These are phyloP conservation scores for Pilasporangium apinafurcum DNA, from an alignment of 352 stramenopile genomes.

Conservation along the genomic window DNA sequence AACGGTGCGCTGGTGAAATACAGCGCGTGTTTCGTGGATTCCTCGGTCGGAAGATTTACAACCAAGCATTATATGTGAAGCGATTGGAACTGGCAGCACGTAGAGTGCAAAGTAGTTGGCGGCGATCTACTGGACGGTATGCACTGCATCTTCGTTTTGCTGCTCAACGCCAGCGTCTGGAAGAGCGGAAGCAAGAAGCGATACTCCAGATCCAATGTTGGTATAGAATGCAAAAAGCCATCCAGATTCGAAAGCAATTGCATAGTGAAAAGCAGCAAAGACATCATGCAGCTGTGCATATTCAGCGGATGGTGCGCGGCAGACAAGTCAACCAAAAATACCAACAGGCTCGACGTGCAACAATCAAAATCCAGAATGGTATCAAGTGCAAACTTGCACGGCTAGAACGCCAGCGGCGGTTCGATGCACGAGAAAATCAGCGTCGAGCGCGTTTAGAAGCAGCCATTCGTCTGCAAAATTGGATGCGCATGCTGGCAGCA, in stretches of 20 bases:
- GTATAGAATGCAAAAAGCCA: constrained; percentile 18
- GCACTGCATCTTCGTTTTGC: constrained; percentile 45
- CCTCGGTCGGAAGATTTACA: constrained; percentile 14
- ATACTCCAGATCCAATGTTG: constrained; percentile 35
- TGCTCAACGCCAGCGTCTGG: constrained; percentile 30
- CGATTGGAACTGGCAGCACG: constrained; percentile 23
- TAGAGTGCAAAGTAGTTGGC: constrained; percentile 43
- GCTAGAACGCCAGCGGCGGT: constrained; percentile 8
- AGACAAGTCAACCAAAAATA: constrained; percentile 10
- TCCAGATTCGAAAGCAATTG: constrained; percentile 1
- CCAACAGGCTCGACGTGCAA: constrained; percentile 10
- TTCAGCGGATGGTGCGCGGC: constrained; percentile 32
- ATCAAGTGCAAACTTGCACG: constrained; percentile 30
- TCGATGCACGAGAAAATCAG: constrained; percentile 4
- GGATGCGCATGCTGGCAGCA: constrained; percentile 14
- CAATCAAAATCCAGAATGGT: constrained; percentile 33
- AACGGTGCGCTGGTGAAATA: constrained; percentile 16
- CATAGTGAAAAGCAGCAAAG: constrained; percentile 11
- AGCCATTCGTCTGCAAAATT: constrained; percentile 27
- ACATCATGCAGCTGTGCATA: constrained; percentile 15
- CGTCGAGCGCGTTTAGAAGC: constrained; percentile 5
- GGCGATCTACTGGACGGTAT: constrained; percentile 27
- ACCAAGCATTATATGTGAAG: constrained; percentile 5
- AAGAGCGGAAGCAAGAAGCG: constrained; percentile 13
- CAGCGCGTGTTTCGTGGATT: constrained; percentile 38